Conservation (phyloP, 176 grass and related monocot genomes). For the Leersia perrieri region DNA sequence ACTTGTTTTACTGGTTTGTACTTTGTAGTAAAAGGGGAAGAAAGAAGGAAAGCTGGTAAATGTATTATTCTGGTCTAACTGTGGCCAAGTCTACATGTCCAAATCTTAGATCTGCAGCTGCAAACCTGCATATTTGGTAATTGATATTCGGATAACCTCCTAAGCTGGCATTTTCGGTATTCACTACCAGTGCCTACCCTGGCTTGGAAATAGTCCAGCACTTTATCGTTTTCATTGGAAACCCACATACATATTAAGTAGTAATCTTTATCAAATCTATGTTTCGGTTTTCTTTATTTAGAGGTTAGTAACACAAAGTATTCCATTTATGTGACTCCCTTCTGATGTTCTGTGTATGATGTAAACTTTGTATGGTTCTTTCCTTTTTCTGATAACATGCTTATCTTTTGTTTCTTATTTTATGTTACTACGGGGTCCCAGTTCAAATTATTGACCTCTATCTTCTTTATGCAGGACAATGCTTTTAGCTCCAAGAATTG, state of each 20-base stretch:
- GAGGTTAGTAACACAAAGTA: neutral
- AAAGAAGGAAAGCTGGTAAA: slow-evolving; percentile 54
- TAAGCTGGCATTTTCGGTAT: slow-evolving; percentile 51
- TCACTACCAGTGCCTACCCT: slow-evolving; percentile 39
- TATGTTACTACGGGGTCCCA: neutral
- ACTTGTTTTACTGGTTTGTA: slow-evolving; percentile 54
- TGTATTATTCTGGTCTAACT: slow-evolving; percentile 48
- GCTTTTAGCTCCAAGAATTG: slow-evolving; percentile 37
- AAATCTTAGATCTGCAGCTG: slow-evolving; percentile 43
- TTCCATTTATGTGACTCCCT: slow-evolving; percentile 20
- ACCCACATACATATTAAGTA: slow-evolving; percentile 7
- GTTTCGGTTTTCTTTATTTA: neutral
- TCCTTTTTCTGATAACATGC: neutral
- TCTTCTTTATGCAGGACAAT: slow-evolving; percentile 49
- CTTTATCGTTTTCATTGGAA: slow-evolving; percentile 15
- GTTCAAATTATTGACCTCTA: slow-evolving; percentile 15
- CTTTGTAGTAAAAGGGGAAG: slow-evolving; percentile 58
- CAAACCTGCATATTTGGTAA: slow-evolving; percentile 56
- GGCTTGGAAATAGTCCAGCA: slow-evolving; percentile 28
- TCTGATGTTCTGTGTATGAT: neutral
- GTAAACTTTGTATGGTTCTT: slow-evolving; percentile 13
- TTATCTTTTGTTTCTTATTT: neutral
- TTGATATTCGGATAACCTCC: slow-evolving; percentile 49
- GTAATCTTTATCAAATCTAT: neutral
- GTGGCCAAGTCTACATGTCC: slow-evolving; percentile 41